Evolutionary conservation across 176 grass and related monocot species (phyloP).

Genomic region (Saccharum officinarum): DNA sequence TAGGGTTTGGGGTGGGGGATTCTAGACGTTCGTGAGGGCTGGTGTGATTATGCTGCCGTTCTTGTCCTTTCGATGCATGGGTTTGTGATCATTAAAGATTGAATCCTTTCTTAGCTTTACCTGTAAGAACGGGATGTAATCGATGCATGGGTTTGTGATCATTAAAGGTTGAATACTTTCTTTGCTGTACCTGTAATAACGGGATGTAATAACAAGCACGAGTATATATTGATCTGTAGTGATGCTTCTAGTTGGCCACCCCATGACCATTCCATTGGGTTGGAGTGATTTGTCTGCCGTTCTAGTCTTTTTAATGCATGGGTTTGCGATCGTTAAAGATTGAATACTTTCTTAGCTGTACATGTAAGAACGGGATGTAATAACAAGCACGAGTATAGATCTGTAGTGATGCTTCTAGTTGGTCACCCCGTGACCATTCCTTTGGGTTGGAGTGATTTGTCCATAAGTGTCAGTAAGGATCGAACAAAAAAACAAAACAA

Average conservation of each 20-base stretch:
- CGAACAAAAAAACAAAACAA: background rate
- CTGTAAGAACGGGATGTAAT: background rate
- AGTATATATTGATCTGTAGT: too few relatives aligned
- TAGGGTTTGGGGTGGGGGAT: conserved; percentile 10
- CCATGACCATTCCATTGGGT: too few relatives aligned
- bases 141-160: background rate
- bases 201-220: background rate
- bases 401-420: background rate
- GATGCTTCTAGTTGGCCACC: too few relatives aligned
- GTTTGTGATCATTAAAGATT: background rate
- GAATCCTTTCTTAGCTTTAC: background rate
- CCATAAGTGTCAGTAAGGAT: background rate
- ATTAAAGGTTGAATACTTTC: background rate
- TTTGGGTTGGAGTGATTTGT: background rate
- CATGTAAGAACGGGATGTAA: background rate
- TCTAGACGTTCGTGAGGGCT: background rate
- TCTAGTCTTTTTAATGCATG: too few relatives aligned
- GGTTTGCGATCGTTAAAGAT: background rate
- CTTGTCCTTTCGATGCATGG: background rate
- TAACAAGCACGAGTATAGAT: background rate
- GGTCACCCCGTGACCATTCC: background rate
- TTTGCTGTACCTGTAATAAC: background rate
- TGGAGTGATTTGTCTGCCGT: background rate
- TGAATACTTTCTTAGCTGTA: background rate
- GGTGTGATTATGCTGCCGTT: background rate